Conservation (phyloP, 2,329 filamentous ascomycete genomes). For the Pezicula radicicola region DNA sequence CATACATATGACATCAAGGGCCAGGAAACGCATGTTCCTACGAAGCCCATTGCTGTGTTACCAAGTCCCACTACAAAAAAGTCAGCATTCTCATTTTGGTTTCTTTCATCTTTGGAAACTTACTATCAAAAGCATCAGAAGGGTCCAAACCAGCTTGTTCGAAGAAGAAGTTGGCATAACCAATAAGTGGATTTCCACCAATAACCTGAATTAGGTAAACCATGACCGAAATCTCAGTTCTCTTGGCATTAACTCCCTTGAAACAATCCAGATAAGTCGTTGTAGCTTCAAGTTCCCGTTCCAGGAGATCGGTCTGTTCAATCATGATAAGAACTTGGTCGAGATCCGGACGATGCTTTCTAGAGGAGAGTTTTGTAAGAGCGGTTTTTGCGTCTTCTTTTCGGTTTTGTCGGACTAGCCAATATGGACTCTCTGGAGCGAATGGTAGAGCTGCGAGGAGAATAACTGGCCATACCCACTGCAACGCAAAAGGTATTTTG, state of each 20-base stretch:
- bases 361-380: conserved; percentile 38
- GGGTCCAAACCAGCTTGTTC: conserved; percentile 47
- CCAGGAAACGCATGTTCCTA: conserved; percentile 48
- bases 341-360: conserved; percentile 28
- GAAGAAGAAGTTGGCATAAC: conserved; percentile 44
- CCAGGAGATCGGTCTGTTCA: conserved; percentile 50
- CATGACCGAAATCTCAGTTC: conserved; percentile 49
- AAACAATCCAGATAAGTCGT: conserved; percentile 49
- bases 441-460: conserved; percentile 39
- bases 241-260: conserved; percentile 44
- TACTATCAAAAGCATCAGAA: conserved; percentile 56
- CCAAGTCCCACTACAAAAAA: conserved; percentile 40
- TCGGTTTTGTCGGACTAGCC: conserved; percentile 40
- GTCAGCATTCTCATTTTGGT: conserved; percentile 27
- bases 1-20: conserved; percentile 47
- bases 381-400: conserved; percentile 35
- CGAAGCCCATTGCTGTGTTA: conserved; percentile 45
- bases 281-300: conserved; percentile 40
- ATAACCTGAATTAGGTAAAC: conserved; percentile 40
- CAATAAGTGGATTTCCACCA: conserved; percentile 35
- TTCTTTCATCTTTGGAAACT: conserved; percentile 37
- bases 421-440: conserved; percentile 46
- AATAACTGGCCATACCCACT: conserved; percentile 45
- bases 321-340: conserved; percentile 49
- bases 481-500: conserved; percentile 14